phyloP scores from a whole-genome alignment of 345 rosid genomes.

The Moricandia arvensis region DNA sequence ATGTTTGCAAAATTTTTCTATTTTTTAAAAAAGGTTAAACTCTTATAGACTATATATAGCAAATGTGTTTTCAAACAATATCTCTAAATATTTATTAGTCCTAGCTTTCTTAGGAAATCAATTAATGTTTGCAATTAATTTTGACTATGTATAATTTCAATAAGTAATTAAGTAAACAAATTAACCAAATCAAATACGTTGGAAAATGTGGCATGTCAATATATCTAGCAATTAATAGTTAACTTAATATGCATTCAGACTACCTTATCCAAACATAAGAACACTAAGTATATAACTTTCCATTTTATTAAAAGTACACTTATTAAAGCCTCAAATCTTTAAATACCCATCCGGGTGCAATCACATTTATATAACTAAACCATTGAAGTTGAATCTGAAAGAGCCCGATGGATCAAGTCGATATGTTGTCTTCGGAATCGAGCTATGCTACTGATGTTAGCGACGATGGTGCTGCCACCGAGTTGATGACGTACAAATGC shows the following conservation, averaged over 20 bases:
- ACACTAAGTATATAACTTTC: background rate
- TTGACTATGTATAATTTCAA: background rate
- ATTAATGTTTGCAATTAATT: background rate
- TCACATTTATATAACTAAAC: background rate
- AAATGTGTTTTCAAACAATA: background rate
- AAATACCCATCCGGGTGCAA: background rate
- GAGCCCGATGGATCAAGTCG: background rate
- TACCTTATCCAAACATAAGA: constrained; percentile 1
- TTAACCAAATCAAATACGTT: background rate
- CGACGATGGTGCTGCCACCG: background rate
- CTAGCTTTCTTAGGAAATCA: background rate
- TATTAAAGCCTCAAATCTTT: background rate
- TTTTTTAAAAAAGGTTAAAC: no score
- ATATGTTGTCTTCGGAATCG: background rate
- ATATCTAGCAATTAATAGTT: background rate
- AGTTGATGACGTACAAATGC: background rate
- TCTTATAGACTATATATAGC: background rate
- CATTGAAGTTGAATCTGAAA: background rate
- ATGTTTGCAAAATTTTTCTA: background rate
- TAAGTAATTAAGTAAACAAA: background rate
- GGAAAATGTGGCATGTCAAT: background rate
- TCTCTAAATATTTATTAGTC: background rate
- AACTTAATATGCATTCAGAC: background rate
- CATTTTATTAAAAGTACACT: background rate
- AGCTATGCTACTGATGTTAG: background rate